Percentiles rank a stretch among this genome's conserved stretches.
phyloP scores from a whole-genome alignment of 208 protist genomes.

The Trypanosoma platydactyli region DNA sequence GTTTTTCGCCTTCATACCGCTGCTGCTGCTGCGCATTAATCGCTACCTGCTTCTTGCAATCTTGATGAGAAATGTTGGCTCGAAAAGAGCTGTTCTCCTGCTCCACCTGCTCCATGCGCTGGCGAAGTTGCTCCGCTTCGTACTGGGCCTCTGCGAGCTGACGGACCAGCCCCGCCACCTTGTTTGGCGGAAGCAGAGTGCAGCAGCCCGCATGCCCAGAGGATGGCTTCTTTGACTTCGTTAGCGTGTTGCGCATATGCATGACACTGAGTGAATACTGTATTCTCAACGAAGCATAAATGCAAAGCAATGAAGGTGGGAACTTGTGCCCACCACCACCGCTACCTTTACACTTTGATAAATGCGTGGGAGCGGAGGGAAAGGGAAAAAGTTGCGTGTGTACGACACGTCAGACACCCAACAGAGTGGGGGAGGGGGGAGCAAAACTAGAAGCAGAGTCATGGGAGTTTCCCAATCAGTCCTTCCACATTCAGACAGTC shows the following conservation, averaged over 20 bases:
- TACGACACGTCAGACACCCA: too few species aligned
- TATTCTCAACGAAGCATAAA: background rate
- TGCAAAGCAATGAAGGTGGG: background rate
- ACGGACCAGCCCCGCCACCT: constrained; percentile 66
- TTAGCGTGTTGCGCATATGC: background rate
- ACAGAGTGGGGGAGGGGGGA: background rate
- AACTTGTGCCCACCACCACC: background rate
- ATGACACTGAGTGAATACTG: background rate
- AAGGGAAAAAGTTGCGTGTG: background rate
- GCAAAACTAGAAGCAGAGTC: background rate
- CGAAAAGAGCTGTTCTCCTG: constrained; percentile 17
- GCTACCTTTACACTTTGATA: background rate
- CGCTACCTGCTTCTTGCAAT: background rate
- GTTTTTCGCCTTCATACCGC: constrained; percentile 4
- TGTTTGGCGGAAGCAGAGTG: constrained; percentile 31
- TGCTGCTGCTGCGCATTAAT: background rate
- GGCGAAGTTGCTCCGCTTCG: constrained; percentile 40
- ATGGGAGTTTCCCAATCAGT: background rate
- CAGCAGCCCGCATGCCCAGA: constrained; percentile 2
- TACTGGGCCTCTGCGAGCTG: constrained; percentile 66
- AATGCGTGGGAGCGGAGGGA: background rate
- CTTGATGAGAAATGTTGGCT: background rate
- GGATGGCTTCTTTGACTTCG: constrained; percentile 2
- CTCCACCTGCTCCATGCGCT: constrained; percentile 33
- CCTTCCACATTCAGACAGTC: background rate